Percentiles rank a stretch among this genome's conserved stretches.
Evolutionary conservation across 2,329 filamentous ascomycete species (phyloP).

Genomic region (Diaporthe velutina): DNA sequence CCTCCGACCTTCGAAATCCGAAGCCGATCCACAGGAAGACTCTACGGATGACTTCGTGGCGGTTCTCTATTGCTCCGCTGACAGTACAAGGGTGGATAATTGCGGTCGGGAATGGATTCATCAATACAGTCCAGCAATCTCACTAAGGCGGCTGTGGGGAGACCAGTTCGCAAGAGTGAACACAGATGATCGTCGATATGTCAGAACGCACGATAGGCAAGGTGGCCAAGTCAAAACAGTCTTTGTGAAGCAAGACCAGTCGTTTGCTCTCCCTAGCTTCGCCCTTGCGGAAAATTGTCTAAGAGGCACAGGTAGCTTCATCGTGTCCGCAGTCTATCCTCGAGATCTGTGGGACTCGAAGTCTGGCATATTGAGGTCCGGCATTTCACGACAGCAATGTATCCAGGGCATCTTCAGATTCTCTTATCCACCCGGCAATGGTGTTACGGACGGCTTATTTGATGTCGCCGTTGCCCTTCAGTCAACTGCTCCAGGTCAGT

Average conservation of each 20-base stretch:
- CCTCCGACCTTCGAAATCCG: background rate
- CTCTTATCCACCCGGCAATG: background rate
- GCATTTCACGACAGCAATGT: background rate
- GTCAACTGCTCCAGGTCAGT: background rate
- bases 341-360: background rate
- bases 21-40: background rate
- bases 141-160: background rate
- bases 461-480: background rate
- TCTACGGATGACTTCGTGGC: background rate
- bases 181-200: no score
- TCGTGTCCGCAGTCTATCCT: background rate
- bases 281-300: background rate
- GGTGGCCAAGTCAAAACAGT: background rate
- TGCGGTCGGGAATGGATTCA: background rate
- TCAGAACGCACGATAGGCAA: background rate
- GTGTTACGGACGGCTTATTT: background rate
- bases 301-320: background rate
- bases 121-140: background rate
- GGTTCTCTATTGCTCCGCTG: background rate
- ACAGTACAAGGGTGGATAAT: background rate
- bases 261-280: background rate
- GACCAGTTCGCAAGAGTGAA: background rate
- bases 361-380: background rate
- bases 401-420: constrained; percentile 1
- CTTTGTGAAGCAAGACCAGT: constrained; percentile 12